A percentile compares a stretch with the other conserved stretches of the same genome.
phyloP scores from a whole-genome alignment of 1,284 basidiomycete genomes.

The Paramarasmius palmivorus region DNA sequence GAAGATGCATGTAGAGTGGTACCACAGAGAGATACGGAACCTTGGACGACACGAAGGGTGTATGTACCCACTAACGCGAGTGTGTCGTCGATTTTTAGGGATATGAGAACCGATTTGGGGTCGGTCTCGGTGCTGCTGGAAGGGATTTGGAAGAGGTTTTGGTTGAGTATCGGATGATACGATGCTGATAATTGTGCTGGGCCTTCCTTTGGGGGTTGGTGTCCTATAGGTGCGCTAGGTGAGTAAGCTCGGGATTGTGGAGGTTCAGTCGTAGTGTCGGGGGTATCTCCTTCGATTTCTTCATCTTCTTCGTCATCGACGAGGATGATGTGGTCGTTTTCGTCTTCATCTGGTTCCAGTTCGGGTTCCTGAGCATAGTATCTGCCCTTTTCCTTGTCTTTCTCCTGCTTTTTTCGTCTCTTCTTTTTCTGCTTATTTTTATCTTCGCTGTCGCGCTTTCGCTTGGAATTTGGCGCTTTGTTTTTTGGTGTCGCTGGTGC shows the following conservation, averaged over 20 bases:
- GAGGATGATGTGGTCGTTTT: conserved; percentile 29
- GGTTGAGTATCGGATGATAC: conserved; percentile 40
- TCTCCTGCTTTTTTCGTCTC: too few relatives aligned
- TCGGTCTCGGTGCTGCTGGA: conserved; percentile 13
- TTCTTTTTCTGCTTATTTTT: too few relatives aligned
- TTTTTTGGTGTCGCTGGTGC: too few relatives aligned
- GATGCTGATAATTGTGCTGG: conserved; percentile 36
- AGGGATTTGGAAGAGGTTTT: conserved; percentile 47
- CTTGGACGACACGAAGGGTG: conserved; percentile 53
- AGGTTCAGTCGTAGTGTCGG: conserved; percentile 6
- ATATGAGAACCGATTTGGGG: conserved; percentile 34
- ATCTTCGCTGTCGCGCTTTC: too few relatives aligned
- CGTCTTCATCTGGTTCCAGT: too few relatives aligned
- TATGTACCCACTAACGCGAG: conserved; percentile 63
- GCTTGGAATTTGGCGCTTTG: too few relatives aligned
- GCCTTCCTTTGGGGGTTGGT: neutral
- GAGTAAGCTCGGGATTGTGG: conserved; percentile 5
- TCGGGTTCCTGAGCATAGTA: too few relatives aligned
- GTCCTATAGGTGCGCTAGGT: conserved; percentile 6
- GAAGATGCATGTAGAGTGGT: conserved; percentile 32
- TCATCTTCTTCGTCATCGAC: conserved; percentile 48
- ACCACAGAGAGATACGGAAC: conserved; percentile 54
- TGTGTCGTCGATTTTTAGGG: conserved; percentile 45
- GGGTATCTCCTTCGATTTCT: conserved; percentile 24
- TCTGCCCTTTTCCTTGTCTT: too few relatives aligned